Evolutionary conservation across 495 filamentous ascomycete genomes (phyloP).

Genomic region (Usnea hakonensis): DNA sequence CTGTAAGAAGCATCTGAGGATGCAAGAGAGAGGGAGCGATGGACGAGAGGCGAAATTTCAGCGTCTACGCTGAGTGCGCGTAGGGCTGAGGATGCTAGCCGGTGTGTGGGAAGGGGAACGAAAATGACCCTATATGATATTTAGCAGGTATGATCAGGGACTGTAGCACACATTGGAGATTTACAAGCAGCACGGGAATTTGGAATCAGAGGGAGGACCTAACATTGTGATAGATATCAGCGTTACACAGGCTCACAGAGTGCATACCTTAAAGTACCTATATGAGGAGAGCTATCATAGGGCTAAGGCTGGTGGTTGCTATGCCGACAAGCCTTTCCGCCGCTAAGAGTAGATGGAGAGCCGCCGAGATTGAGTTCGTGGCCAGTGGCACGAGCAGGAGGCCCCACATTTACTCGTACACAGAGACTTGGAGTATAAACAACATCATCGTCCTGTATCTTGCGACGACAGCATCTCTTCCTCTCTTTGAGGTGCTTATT

Average conservation of each 20-base stretch:
- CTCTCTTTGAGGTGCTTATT: constrained; percentile 6
- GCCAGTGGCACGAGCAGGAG: not conserved
- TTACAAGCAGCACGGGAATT: constrained; percentile 70
- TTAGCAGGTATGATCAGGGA: not conserved
- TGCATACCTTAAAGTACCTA: too few species aligned
- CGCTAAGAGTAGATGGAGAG: not conserved
- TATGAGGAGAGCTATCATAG: too few species aligned
- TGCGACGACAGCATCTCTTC: not conserved
- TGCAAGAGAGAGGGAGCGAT: constrained; percentile 56
- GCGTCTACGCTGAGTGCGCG: constrained; percentile 74
- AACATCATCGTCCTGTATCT: constrained; percentile 6
- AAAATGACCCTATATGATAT: constrained; percentile 54
- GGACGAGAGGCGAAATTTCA: constrained; percentile 78
- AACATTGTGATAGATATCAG: too few species aligned
- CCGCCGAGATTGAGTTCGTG: not conserved
- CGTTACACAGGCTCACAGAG: too few species aligned
- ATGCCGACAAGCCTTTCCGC: constrained; percentile 6
- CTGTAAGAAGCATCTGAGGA: constrained; percentile 19
- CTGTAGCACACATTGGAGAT: constrained; percentile 20
- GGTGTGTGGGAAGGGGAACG: constrained; percentile 74
- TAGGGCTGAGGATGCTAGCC: constrained; percentile 69
- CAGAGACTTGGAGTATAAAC: constrained; percentile 13
- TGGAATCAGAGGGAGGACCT: constrained; percentile 32
- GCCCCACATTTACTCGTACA: not conserved
- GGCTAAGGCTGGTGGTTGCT: constrained; percentile 7